Conservation (phyloP, 1,139 yeast species). For the Zygosaccharomyces pseudobailii region DNA sequence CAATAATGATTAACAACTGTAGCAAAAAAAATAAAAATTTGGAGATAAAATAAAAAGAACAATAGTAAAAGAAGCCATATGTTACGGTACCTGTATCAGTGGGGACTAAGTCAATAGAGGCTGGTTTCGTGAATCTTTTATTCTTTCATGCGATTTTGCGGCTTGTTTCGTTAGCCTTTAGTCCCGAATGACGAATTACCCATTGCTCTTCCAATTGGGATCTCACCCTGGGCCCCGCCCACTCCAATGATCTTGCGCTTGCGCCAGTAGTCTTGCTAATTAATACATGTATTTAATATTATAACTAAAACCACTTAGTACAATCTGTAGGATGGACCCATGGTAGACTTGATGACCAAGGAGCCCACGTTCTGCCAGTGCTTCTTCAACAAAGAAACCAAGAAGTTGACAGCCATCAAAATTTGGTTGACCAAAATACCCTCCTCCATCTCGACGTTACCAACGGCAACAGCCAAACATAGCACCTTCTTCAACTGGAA, state of each 20-base stretch:
- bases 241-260: not conserved
- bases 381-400: slow-evolving; percentile 99
- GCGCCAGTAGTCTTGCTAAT: not conserved
- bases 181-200: not conserved
- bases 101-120: not conserved
- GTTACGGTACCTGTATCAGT: not conserved
- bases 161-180: not conserved
- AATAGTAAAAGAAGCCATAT: not conserved
- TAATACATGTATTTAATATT: not conserved
- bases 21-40: not conserved
- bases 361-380: slow-evolving; percentile 99
- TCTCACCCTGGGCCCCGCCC: too few relatives aligned
- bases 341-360: slow-evolving; percentile 96
- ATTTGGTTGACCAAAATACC: slow-evolving; percentile 95
- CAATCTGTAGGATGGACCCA: slow-evolving; percentile 99
- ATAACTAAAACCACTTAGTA: slow-evolving; percentile 51
- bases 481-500: slow-evolving; percentile 98
- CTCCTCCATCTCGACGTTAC: slow-evolving; percentile 99
- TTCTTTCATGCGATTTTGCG: not conserved
- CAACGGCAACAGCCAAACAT: slow-evolving; percentile 93
- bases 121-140: not conserved
- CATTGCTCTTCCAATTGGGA: not conserved
- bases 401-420: slow-evolving; percentile 98
- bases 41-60: not conserved
- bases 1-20: too few relatives aligned